Percentiles rank a stretch among this genome's conserved stretches.
phyloP scores from a whole-genome alignment of 179 eudicot genomes.

The Nepenthes alata region DNA sequence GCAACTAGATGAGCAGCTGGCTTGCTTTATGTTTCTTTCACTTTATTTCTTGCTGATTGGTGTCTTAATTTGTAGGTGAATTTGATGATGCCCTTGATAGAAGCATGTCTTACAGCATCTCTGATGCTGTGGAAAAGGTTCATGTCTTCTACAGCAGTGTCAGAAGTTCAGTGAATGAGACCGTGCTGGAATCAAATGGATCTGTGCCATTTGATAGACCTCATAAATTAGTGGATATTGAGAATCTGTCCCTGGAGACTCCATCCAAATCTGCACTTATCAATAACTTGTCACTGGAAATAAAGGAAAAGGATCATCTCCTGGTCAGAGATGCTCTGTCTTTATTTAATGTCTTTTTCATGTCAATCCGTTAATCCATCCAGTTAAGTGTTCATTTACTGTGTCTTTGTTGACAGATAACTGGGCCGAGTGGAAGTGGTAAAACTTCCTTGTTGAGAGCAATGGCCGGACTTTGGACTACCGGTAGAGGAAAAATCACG shows the following conservation, averaged over 20 bases:
- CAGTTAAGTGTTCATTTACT: slow-evolving; percentile 1
- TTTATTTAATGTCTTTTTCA: slow-evolving; percentile 4
- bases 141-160: slow-evolving; percentile 30
- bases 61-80: slow-evolving; percentile 50
- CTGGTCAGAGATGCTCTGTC: slow-evolving; percentile 39
- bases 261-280: slow-evolving; percentile 59
- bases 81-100: slow-evolving; percentile 86
- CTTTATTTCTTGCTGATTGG: background rate
- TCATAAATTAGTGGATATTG: slow-evolving; percentile 46
- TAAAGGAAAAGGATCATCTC: slow-evolving; percentile 61
- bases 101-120: slow-evolving; percentile 29
- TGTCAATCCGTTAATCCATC: slow-evolving; percentile 2
- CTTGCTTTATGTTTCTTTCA: background rate
- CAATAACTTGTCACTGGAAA: slow-evolving; percentile 55
- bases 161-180: slow-evolving; percentile 12
- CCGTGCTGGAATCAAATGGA: slow-evolving; percentile 40
- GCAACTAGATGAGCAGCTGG: background rate
- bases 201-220: slow-evolving; percentile 18
- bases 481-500: slow-evolving; percentile 68
- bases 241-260: slow-evolving; percentile 62
- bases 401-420: slow-evolving; percentile 38
- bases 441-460: slow-evolving; percentile 93
- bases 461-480: slow-evolving; percentile 91
- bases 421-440: slow-evolving; percentile 96
- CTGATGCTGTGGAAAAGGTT: slow-evolving; percentile 38